Evolutionary conservation across 805 yeast genomes (phyloP), one percentile per base, ranked within the genome.

Genomic region (Lipomyces lipofer): DNA sequence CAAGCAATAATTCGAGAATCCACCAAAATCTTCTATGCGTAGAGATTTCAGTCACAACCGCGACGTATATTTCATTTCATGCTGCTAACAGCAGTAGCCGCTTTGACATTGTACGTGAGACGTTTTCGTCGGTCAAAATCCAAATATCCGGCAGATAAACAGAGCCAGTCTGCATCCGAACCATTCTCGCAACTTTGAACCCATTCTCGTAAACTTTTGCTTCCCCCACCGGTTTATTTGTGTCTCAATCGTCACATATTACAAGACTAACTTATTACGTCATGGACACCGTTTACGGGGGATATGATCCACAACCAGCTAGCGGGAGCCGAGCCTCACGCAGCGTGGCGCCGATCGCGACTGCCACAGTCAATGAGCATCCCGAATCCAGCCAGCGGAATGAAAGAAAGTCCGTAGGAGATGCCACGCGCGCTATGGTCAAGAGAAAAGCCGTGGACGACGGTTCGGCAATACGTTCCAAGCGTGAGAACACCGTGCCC

Each of bases 151-250:
- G 21, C 39, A 35, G 39, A 35, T 35, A 35, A 35, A 35, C 39
- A 35, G 39, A n/a, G 39, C 39, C 39, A n/a, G 39, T 35, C 39
- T 35, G 39, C 39, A 10, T 35, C 39, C 22, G 22, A 35, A 35
- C 39, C 19, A 15, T 5, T n/a, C n/a, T n/a, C n/a, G n/a, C n/a
- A n/a, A n/a, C n/a, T n/a, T n/a, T n/a, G n/a, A n/a, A n/a, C n/a
- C n/a, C n/a, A n/a, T n/a, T n/a, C n/a, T n/a, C n/a, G n/a, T n/a
- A n/a, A n/a, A n/a, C n/a, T n/a, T n/a, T n/a, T n/a, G n/a, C n/a
- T n/a, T n/a, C n/a, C n/a, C n/a, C n/a, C n/a, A n/a, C n/a, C n/a
- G n/a, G n/a, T n/a, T n/a, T n/a, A n/a, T n/a, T n/a, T n/a, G n/a
- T n/a, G n/a, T n/a, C n/a, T n/a, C n/a, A n/a, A n/a, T n/a, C n/a